Percentiles rank a stretch among this genome's conserved stretches.
These are phyloP conservation scores for Zymoseptoria pseudotritici DNA, from an alignment of 2,329 filamentous ascomycete genomes.

Conservation along the genomic window DNA sequence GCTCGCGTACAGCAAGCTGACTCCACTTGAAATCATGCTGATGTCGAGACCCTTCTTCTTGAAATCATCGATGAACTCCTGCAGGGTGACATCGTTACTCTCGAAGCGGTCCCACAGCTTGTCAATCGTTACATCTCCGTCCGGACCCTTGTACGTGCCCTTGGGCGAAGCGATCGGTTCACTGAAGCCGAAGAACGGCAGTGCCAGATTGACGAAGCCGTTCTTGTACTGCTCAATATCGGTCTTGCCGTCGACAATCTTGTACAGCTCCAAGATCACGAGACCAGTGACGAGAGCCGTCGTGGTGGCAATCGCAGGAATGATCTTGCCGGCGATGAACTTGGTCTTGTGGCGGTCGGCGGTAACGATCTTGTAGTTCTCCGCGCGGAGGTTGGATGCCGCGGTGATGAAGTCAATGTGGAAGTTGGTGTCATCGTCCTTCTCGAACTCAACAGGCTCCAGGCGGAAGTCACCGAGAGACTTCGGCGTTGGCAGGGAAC, in stretches of 20 bases:
- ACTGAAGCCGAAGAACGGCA: conserved; percentile 97
- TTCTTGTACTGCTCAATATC: conserved; percentile 99
- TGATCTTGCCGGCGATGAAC: conserved; percentile 99
- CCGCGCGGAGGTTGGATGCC: conserved; percentile 88
- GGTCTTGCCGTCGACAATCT: conserved; percentile 91
- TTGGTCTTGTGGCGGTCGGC: conserved; percentile 97
- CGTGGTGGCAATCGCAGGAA: conserved; percentile 94
- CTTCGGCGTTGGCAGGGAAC: conserved; percentile 68
- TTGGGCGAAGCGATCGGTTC: conserved; percentile 93
- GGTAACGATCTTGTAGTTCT: conserved; percentile 94
- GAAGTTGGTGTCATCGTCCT: conserved; percentile 95
- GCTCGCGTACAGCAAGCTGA: conserved; percentile 85
- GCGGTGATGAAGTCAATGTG: conserved; percentile 99
- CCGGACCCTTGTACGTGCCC: conserved; percentile 73
- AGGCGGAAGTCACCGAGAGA: conserved; percentile 82
- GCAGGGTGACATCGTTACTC: conserved; percentile 74
- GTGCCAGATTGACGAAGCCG: conserved; percentile 89
- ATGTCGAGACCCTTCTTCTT: conserved; percentile 71
- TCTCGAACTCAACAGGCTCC: conserved; percentile 91
- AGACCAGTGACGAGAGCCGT: conserved; percentile 92
- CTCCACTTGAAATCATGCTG: conserved; percentile 94
- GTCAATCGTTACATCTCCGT: conserved; percentile 76
- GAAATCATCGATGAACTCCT: conserved; percentile 77
- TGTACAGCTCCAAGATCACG: conserved; percentile 88
- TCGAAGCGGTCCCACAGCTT: conserved; percentile 98